Percentiles rank a stretch among this genome's conserved stretches.
These are phyloP conservation scores for Nemania sp. DNA, from an alignment of 2,329 filamentous ascomycete genomes.

Conservation along the genomic window DNA sequence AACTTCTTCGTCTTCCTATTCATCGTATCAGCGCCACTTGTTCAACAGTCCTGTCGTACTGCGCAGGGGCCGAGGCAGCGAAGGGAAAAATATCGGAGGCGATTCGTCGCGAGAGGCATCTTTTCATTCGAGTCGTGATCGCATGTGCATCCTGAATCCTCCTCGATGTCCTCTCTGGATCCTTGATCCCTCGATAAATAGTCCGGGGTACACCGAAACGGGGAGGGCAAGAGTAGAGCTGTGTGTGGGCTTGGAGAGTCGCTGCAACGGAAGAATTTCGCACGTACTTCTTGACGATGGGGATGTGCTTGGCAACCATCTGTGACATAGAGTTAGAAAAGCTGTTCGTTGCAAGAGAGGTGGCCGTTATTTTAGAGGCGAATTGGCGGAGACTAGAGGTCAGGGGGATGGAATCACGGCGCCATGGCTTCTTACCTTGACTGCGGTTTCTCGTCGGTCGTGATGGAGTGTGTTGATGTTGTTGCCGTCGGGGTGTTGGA, in stretches of 20 bases:
- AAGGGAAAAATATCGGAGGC: not conserved
- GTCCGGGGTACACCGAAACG: not conserved
- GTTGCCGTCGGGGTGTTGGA: slow-evolving; percentile 31
- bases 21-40: slow-evolving; percentile 45
- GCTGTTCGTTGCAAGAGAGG: not conserved
- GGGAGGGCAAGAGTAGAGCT: not conserved
- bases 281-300: slow-evolving; percentile 99
- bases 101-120: not conserved
- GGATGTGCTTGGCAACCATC: slow-evolving; percentile 99
- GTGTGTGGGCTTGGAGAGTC: slow-evolving; percentile 15
- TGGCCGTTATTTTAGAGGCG: not conserved
- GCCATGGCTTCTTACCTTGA: slow-evolving; percentile 34
- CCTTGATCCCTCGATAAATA: not conserved
- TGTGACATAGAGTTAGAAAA: slow-evolving; percentile 46
- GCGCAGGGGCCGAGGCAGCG: not conserved
- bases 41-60: not conserved
- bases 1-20: slow-evolving; percentile 76
- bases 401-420: not conserved
- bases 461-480: slow-evolving; percentile 36
- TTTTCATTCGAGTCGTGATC: not conserved
- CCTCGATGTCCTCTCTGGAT: not conserved
- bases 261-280: slow-evolving; percentile 32
- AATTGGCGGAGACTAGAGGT: not conserved
- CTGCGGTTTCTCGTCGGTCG: slow-evolving; percentile 36
- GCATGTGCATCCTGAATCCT: slow-evolving; percentile 5